A percentile compares a stretch with the other conserved stretches of the same genome.
These are phyloP conservation scores for Zasmidium cellare DNA, from an alignment of 2,329 filamentous ascomycete genomes.

Conservation along the genomic window DNA sequence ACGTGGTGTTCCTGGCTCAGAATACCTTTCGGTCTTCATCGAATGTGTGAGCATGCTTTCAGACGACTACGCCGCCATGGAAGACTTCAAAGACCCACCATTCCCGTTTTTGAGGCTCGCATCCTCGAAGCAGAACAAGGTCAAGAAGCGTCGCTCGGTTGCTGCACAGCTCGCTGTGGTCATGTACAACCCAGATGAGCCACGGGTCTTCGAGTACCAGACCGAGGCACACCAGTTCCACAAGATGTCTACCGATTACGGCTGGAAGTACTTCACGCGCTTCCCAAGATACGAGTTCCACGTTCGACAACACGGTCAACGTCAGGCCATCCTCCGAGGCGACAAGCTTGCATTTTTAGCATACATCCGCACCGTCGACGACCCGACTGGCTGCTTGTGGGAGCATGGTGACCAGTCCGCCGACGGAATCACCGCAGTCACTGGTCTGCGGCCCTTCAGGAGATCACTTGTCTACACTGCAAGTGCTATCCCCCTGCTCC, in stretches of 20 bases:
- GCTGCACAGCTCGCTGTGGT: conserved; percentile 64
- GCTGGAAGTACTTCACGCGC: conserved; percentile 61
- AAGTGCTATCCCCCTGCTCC: conserved; percentile 58
- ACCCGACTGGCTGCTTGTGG: conserved; percentile 62
- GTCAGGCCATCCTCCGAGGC: conserved; percentile 59
- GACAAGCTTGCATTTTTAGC: conserved; percentile 63
- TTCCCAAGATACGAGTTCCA: conserved; percentile 60
- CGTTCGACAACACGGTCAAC: conserved; percentile 56
- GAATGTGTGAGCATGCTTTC: conserved; percentile 56
- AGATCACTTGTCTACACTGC: conserved; percentile 40
- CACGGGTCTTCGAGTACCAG: conserved; percentile 57
- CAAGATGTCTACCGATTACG: conserved; percentile 60
- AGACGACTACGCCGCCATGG: conserved; percentile 21
- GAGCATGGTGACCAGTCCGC: conserved; percentile 45
- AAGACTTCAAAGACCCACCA: conserved; percentile 29
- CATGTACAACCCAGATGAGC: conserved; percentile 64
- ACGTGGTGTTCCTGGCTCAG: conserved; percentile 56
- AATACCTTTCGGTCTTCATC: conserved; percentile 61
- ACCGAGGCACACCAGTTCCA: conserved; percentile 62
- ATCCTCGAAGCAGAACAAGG: neutral
- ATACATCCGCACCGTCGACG: conserved; percentile 61
- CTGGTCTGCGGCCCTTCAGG: conserved; percentile 54
- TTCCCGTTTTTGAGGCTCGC: conserved; percentile 30
- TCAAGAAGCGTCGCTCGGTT: conserved; percentile 44
- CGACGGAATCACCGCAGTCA: conserved; percentile 51